These are phyloP conservation scores for Bolboschoenoplectus hybrid DNA, from an alignment of 202 grass and related monocot genomes.

Conservation along the genomic window DNA sequence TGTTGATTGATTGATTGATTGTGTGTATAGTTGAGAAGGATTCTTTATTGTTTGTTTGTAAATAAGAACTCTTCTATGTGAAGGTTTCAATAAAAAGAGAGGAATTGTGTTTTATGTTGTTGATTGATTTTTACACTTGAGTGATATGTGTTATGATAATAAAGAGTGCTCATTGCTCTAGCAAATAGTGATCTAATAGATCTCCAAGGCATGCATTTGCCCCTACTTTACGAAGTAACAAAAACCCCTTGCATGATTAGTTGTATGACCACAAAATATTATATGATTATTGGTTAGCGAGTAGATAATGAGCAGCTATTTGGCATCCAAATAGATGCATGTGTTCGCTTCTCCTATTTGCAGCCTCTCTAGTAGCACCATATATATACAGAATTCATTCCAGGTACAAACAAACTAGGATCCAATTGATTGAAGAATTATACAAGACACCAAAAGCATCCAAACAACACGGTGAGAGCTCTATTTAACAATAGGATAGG, in stretches of 20 bases:
- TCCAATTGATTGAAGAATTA: not conserved
- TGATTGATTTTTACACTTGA: not conserved
- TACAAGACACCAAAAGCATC: not conserved
- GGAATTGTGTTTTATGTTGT: not conserved
- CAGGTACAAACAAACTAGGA: not conserved
- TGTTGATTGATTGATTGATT: conserved; percentile 3
- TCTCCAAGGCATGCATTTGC: not conserved
- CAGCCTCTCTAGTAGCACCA: not conserved
- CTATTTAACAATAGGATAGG: not conserved
- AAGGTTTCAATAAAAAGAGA: not conserved
- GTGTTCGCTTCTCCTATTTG: not conserved
- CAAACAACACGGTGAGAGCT: not conserved
- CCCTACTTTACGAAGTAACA: not conserved
- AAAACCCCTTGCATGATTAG: too few species aligned
- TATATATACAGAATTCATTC: not conserved
- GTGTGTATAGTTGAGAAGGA: conserved; percentile 20
- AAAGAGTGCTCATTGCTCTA: not conserved
- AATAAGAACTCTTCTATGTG: not conserved
- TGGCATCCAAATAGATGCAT: not conserved
- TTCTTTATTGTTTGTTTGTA: not conserved
- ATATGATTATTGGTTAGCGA: not conserved
- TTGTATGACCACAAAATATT: not conserved
- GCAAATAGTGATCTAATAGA: not conserved
- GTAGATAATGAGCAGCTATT: not conserved
- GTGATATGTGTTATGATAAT: not conserved